These are phyloP conservation scores for Solanum hybrid DNA, from an alignment of 305 asterid species.

Conservation along the genomic window DNA sequence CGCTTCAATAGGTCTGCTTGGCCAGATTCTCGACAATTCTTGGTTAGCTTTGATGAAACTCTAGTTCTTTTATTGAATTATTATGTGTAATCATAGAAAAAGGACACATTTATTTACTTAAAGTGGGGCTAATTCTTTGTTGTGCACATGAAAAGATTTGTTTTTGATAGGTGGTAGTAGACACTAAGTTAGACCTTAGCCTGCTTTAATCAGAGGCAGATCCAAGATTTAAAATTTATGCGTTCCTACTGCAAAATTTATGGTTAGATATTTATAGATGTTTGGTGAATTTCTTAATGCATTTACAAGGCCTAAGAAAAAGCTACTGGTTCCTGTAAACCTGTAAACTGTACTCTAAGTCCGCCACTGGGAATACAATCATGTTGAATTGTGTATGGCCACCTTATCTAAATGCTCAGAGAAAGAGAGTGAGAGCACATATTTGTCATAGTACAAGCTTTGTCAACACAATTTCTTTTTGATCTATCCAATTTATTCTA, in stretches of 20 bases:
- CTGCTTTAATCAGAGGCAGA: background rate
- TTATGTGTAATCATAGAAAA: background rate
- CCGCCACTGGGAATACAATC: background rate
- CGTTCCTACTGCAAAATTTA: background rate
- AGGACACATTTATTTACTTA: background rate
- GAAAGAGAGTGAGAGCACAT: background rate
- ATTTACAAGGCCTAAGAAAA: background rate
- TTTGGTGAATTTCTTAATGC: background rate
- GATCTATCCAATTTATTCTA: background rate
- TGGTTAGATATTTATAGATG: background rate
- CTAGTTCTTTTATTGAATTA: background rate
- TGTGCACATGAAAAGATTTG: background rate
- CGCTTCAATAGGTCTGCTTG: slow-evolving; percentile 84
- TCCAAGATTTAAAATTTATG: background rate
- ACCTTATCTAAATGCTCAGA: background rate
- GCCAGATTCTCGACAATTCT: slow-evolving; percentile 87
- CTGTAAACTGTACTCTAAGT: background rate
- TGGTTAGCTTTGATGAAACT: slow-evolving; percentile 25
- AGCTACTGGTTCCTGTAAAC: background rate
- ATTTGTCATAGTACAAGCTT: background rate
- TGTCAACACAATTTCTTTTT: background rate
- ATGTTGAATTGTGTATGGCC: background rate
- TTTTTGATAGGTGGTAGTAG: background rate
- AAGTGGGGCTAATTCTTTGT: background rate
- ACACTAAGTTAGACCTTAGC: background rate